Conservation (phyloP, 2,329 filamentous ascomycete genomes). For the Botrytis hyacinthi region DNA sequence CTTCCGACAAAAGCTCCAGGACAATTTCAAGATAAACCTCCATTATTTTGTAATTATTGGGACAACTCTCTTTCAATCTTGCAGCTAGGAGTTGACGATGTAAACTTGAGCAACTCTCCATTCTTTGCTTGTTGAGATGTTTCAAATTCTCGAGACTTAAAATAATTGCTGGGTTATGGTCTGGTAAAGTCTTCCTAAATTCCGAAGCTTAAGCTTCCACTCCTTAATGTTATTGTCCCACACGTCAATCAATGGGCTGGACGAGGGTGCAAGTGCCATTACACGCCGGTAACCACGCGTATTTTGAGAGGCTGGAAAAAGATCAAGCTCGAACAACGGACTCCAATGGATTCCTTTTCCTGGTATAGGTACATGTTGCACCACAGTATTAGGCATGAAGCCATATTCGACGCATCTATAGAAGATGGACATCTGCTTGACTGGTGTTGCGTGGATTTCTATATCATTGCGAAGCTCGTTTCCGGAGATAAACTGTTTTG, state of each 20-base stretch:
- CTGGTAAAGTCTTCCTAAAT: background rate
- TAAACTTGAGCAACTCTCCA: accelerated
- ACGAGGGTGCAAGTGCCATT: accelerated
- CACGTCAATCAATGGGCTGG: too few relatives aligned
- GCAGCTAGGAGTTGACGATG: background rate
- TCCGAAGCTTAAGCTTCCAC: background rate
- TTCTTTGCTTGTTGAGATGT: background rate
- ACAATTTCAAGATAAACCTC: background rate
- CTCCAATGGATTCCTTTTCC: background rate
- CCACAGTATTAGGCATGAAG: background rate
- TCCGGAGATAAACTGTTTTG: background rate
- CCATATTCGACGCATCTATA: background rate
- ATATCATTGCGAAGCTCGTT: background rate
- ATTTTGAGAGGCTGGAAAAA: background rate
- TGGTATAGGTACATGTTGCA: too few relatives aligned
- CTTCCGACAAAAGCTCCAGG: background rate
- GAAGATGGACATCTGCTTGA: background rate
- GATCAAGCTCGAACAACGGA: slow-evolving; percentile 3
- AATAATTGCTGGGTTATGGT: background rate
- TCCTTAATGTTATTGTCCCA: background rate
- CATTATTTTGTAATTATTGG: background rate
- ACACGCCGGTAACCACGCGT: too few relatives aligned
- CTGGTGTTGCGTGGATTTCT: background rate
- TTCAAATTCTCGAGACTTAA: background rate
- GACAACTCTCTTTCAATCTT: background rate